Evolutionary conservation across 2,329 filamentous ascomycete genomes (phyloP), one percentile per base, ranked within the genome.

Genomic region (Penicillium sp.): DNA sequence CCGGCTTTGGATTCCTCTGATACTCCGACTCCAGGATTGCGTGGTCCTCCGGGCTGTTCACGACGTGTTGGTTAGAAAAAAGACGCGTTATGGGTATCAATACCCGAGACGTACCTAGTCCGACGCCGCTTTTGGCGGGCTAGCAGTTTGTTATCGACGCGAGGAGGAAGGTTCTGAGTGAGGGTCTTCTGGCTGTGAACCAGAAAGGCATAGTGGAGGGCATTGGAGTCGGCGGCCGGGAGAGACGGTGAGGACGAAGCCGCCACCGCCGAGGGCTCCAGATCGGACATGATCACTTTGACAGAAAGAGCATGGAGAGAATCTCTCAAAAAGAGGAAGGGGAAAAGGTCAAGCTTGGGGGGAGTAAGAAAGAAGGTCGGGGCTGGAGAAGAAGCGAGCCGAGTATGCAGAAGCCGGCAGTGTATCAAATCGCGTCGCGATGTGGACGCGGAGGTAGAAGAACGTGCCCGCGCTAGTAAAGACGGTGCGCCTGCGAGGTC

Each of bases 1-100:
- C 92, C 30, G 92, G 92, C 72, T 96, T 96, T 6, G 90, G 84
- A 70, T 96, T 95, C 56, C 79, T 82, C 63, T 83, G 81, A 69
- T 95, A 96, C 53, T 92, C 90, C 31, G 88, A 81, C 73, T 96
- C 92, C 54, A 96, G 85, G 47, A 95, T 83, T 46, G 86, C 83
- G 76, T 96, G 92, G 76, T 97, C 92, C 73, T 92, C 88, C 36
- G 89, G 86, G 67, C 90, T 95, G 59, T 22, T 42, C 55, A 25
- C 50, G 38, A 56, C 18, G 43, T 30, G n/a, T 47, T 46, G 54
- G 48, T 61, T 50, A 54, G 42, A 35, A 44, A 39, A 46, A 27
- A 31, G 45, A 57, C 56, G 56, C 55, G 60, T 62, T 36, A 44
- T 43, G 46, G 47, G 55, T 44, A 55, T 40, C 24, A 27, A 30